Base-by-base conservation (phyloP, 352 stramenopile species). In the Pythium scleroteichum region DNA sequence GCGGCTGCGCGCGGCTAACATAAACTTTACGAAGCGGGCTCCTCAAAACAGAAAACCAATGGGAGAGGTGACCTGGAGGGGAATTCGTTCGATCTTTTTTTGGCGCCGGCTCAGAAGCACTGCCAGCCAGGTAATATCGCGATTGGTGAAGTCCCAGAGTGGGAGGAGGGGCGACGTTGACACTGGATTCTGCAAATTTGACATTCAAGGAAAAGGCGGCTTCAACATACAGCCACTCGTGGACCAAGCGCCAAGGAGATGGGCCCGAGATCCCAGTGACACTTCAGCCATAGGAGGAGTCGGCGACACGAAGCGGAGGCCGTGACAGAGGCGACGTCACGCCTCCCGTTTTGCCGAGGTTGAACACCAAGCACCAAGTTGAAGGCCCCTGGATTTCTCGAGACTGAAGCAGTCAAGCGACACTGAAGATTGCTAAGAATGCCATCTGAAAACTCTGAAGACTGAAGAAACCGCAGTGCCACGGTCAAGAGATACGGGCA, bases 251-350 rank as follows among this genome's bases (percentile, higher is more conserved):
- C 32, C 49, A 46, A n/a, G 32, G 49, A 22, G 49, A 56, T 56
- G 49, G 49, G 14, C 48, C n/a, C 17, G 4, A 20, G 17, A 29
- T 32, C 27, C 48, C 23, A 42, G 19, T 44, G 27, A 32, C n/a
- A 59, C 52, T 49, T 48, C 14, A 53, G 41, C 29, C 29, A 35
- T 35, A 35, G 29, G 29, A 35, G 29, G 29, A 35, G 29, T 35
- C 29, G 42, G 16, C 16, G 45, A 33, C 56, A 44, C 48, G 56
- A 63, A 56, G 35, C 35, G 19, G 47, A 63, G 38, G 22, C 42
- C 3, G 33, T 63, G 56, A 63, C 56, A 27, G 16, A 56, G 56
- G 56, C 56, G 56, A 63, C 56, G 56, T 63, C 56, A 63, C 39
- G 44, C 26, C 42, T 48, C 35, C 17, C 23, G 51, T 38, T 59